Base-by-base conservation (phyloP, 1,284 basidiomycete species). In the Pseudozyma thailandica region DNA sequence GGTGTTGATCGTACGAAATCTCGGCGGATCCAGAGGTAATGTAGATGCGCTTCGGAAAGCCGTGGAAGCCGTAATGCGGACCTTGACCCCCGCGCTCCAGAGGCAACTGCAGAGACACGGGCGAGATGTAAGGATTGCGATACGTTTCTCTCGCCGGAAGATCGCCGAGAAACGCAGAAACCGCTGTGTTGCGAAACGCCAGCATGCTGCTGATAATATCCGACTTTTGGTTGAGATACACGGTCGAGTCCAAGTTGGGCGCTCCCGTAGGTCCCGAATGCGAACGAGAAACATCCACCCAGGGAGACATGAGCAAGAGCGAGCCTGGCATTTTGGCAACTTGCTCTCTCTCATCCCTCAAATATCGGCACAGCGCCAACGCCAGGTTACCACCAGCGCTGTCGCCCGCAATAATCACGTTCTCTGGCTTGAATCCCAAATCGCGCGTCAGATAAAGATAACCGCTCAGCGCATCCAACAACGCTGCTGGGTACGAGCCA, bases 311-410 rank as follows among this genome's bases (percentile, higher is more conserved):
- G 18, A 81, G 73, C 30, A 81, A 49, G 43, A 81, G 21, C 2
- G 60, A 47, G 2, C 62, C 69, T 7, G 77, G 75, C 53, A 72
- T 53, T 15, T 27, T 37, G 23, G 58, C 74, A 16, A 76, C 50
- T 12, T 8, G 1, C 13, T 50, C 47, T 9, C 59, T 49, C 44
- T 79, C 77, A 53, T 84, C 83, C 4, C 82, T 72, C 31, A 84
- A 54, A 51, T 83, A 84, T 0, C 83, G 72, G 39, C 79, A 81
- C 35, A 84, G 68, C 0, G 88, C 87, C 3, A 90, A 84, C 0
- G 87, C 88, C 3, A 91, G 84, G 76, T 91, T 90, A 0, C 89
- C 90, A 3, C 90, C 90, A 0, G 90, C 89, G 39, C 87, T 88
- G 77, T 91, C 90, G 18, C 90, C 90, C 7, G 87, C 86, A 25